These are phyloP conservation scores for Pyrenochaeta sp. DNA, from an alignment of 2,329 filamentous ascomycete species.

Conservation along the genomic window DNA sequence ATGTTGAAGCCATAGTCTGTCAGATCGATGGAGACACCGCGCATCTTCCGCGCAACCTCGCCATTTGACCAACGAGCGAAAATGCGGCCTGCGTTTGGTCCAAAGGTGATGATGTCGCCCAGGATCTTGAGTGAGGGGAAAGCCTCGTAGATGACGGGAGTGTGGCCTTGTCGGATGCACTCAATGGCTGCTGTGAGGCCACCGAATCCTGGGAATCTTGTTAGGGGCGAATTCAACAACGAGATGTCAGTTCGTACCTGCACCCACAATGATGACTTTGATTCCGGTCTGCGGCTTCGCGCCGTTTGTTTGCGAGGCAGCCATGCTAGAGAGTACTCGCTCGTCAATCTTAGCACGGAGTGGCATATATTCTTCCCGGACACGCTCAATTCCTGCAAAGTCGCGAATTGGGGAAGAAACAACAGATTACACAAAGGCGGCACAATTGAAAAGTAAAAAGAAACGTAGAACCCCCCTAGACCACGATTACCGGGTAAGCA, in stretches of 20 bases:
- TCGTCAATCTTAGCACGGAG: constrained; percentile 29
- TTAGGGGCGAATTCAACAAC: constrained; percentile 3
- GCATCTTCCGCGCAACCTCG: constrained; percentile 56
- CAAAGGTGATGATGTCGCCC: constrained; percentile 70
- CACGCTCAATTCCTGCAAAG: no score
- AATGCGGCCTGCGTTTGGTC: constrained; percentile 67
- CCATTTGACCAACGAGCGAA: constrained; percentile 66
- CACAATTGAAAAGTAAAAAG: no score
- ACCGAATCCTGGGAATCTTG: constrained; percentile 59
- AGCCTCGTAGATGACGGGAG: constrained; percentile 65
- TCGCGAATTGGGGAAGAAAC: no score
- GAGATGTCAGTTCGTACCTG: constrained; percentile 38
- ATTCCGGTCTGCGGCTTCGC: constrained; percentile 54
- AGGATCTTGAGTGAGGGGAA: constrained; percentile 65
- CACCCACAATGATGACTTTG: constrained; percentile 60
- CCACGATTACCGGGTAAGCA: constrained; percentile 10
- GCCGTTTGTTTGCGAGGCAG: constrained; percentile 16
- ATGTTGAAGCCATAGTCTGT: constrained; percentile 65
- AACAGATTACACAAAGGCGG: no score
- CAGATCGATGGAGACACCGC: constrained; percentile 61
- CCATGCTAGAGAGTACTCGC: constrained; percentile 29
- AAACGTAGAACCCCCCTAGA: no score
- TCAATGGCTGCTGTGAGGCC: constrained; percentile 70
- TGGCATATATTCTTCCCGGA: no score
- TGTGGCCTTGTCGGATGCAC: constrained; percentile 67